phyloP scores from a whole-genome alignment of 257 asterid species.

The Plantago major region DNA sequence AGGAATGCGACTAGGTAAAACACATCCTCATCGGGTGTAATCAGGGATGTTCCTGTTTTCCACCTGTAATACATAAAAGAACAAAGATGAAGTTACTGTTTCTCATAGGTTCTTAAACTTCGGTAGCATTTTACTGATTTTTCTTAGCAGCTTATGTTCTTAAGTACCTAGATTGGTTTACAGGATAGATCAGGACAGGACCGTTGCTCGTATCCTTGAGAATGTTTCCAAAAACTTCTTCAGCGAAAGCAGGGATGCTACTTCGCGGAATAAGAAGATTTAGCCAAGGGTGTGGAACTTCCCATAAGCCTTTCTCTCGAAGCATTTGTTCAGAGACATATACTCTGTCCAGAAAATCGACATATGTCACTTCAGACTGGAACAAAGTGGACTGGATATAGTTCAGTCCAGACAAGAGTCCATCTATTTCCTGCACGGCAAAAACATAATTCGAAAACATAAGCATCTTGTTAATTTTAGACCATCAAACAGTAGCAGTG shows the following conservation, averaged over 20 bases:
- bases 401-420: slow-evolving; percentile 45
- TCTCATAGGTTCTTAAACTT: too few species aligned
- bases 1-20: slow-evolving; percentile 77
- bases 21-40: slow-evolving; percentile 73
- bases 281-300: slow-evolving; percentile 93
- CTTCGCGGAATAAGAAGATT: slow-evolving; percentile 78
- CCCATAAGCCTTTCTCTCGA: slow-evolving; percentile 75
- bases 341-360: slow-evolving; percentile 72
- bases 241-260: slow-evolving; percentile 56
- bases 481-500: not conserved
- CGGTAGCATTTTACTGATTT: too few species aligned
- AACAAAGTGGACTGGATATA: slow-evolving; percentile 70
- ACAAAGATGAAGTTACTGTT: slow-evolving; percentile 4
- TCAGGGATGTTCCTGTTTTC: slow-evolving; percentile 68
- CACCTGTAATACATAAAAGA: slow-evolving; percentile 43
- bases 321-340: slow-evolving; percentile 71
- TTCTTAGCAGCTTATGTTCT: not conserved
- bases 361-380: slow-evolving; percentile 63
- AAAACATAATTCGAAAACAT: slow-evolving; percentile 14
- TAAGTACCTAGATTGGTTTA: slow-evolving; percentile 70
- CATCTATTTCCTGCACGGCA: slow-evolving; percentile 55
- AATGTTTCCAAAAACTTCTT: slow-evolving; percentile 66
- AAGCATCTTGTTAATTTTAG: not conserved
- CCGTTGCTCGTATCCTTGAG: slow-evolving; percentile 77
- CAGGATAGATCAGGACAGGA: slow-evolving; percentile 85